A percentile compares a stretch with the other conserved stretches of the same genome.
phyloP scores from a whole-genome alignment of 371 early-diverging fungal genomes.

The Apophysomyces trapeziformis region DNA sequence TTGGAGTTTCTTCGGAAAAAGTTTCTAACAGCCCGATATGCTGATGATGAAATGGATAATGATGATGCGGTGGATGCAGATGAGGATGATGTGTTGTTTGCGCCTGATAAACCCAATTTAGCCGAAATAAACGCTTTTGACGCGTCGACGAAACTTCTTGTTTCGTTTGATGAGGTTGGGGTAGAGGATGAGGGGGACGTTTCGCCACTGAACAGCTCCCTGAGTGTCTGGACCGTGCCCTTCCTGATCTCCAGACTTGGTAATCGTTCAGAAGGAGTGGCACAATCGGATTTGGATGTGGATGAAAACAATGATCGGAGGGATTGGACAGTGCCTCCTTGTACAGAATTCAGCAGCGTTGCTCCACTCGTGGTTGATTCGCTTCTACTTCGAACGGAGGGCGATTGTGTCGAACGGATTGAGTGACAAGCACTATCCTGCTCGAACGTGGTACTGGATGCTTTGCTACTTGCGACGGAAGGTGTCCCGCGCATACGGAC shows the following conservation, averaged over 20 bases:
- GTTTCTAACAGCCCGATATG: constrained; percentile 9
- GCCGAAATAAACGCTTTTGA: constrained; percentile 14
- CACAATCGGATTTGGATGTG: neutral
- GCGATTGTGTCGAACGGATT: constrained; percentile 17
- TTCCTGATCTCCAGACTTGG: constrained; percentile 35
- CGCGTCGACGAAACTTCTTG: neutral
- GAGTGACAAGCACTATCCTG: constrained; percentile 25
- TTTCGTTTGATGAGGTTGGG: neutral
- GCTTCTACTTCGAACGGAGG: constrained; percentile 20
- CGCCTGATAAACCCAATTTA: constrained; percentile 3
- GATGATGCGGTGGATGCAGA: constrained; percentile 14
- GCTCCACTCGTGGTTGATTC: constrained; percentile 29
- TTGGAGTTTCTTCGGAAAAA: constrained; percentile 1
- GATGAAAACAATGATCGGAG: constrained; percentile 41
- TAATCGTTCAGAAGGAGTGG: constrained; percentile 4
- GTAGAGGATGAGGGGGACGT: neutral
- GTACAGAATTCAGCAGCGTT: constrained; percentile 40
- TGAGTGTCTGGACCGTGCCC: constrained; percentile 44
- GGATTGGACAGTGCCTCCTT: constrained; percentile 50
- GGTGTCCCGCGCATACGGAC: constrained; percentile 33
- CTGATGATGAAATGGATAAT: constrained; percentile 13
- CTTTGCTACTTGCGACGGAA: constrained; percentile 15
- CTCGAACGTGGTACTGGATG: constrained; percentile 22
- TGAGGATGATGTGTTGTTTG: constrained; percentile 8
- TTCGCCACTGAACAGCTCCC: constrained; percentile 30